Evolutionary conservation across 2,329 filamentous ascomycete genomes (phyloP), one percentile per base, ranked within the genome.

Genomic region (Cryphonectria nitschkei): DNA sequence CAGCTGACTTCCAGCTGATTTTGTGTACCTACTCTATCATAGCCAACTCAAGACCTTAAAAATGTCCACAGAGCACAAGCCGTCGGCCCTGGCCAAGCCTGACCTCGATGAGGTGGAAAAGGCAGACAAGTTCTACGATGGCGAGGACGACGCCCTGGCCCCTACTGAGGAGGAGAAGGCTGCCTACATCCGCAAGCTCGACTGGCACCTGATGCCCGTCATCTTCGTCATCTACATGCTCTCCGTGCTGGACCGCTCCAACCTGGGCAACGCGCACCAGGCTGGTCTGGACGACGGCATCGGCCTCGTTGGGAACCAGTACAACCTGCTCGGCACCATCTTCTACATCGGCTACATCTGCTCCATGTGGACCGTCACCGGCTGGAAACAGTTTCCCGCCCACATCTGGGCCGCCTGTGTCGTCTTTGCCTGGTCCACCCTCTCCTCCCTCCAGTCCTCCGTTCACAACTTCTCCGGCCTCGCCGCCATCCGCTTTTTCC

Each of bases 361-460:
- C 3, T 74, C 75, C 46, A 73, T 74, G 56, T 56, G 64, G 39
- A 71, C 71, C 3, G 70, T 69, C 1, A 70, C 68, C 2, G 74
- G 71, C 46, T 76, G 74, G 74, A 75, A 74, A 54, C 69, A 70
- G 19, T 74, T 74, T 43, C 74, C 71, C 8, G 73, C 75, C 9
- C 72, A 79, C 72, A 79, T 78, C 66, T 84, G 82, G 81, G 80
- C 83, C 46, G 79, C 80, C 0, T 81, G 81, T 65, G 76, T 84
- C 29, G 82, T 84, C 75, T 71, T 83, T 14, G 79, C 80, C 6
- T 85, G 82, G 81, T 81, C 82, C 3, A 78, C 80, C 13, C 76
- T 81, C n/a, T 83, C 82, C 2, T 80, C 82, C 74, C 81, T 81
- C 3, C 78, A 82, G 3, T 82, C 82, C 0, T 81, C 81, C 6